Percentiles rank a stretch among this genome's conserved stretches.
phyloP scores from a whole-genome alignment of 2,329 filamentous ascomycete genomes.

The Trichoderma sp. region DNA sequence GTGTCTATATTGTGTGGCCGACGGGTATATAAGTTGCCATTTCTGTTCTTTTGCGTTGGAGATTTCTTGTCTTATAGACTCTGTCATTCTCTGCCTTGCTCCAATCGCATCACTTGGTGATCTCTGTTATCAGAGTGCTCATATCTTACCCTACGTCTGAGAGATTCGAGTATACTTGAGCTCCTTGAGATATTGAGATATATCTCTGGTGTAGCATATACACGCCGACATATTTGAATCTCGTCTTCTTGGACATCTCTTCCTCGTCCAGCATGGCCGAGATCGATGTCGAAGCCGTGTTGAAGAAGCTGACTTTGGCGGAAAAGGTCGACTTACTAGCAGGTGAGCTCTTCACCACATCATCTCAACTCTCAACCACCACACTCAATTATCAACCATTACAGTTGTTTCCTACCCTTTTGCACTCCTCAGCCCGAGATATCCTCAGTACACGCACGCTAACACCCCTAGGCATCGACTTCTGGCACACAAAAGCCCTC shows the following conservation, averaged over 20 bases:
- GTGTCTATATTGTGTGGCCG: not conserved
- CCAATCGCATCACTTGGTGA: not conserved
- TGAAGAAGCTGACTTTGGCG: conserved; percentile 54
- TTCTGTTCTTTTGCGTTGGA: not conserved
- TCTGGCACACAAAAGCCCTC: conserved; percentile 68
- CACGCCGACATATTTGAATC: not conserved
- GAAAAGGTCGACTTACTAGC: conserved; percentile 58
- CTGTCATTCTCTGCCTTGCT: not conserved
- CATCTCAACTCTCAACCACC: not conserved
- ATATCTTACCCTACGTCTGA: not conserved
- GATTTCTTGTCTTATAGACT: not conserved
- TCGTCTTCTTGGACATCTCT: not conserved
- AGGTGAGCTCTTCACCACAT: conserved; percentile 37
- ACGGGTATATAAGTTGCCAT: conserved; percentile 16
- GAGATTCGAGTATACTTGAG: not conserved
- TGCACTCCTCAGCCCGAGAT: too few species aligned
- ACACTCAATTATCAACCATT: not conserved
- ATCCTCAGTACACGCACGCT: too few species aligned
- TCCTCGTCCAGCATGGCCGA: conserved; percentile 45
- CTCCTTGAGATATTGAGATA: not conserved
- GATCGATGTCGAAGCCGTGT: conserved; percentile 55
- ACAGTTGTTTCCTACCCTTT: too few species aligned
- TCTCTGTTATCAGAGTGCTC: not conserved
- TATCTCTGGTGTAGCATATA: not conserved
- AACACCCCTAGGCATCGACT: conserved; percentile 56